These are phyloP conservation scores for Linderina pennispora DNA, from an alignment of 192 early-diverging fungal genomes.

Conservation along the genomic window DNA sequence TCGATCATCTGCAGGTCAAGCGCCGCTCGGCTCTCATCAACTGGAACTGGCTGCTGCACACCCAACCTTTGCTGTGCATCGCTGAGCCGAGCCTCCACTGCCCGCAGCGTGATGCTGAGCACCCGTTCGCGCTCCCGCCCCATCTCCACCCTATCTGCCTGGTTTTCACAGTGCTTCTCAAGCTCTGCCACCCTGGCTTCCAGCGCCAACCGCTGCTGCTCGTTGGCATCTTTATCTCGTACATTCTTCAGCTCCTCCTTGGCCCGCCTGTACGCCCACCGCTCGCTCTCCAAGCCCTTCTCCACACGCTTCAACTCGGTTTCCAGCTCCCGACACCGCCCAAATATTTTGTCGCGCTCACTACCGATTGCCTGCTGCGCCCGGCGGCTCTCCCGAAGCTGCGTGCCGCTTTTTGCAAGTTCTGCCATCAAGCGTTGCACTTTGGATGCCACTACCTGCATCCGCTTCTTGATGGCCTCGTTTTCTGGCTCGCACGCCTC, in stretches of 20 bases:
- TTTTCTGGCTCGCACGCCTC: not conserved
- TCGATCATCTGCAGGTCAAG: too few relatives aligned
- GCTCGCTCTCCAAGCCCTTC: constrained; percentile 1
- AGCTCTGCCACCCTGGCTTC: not conserved
- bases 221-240: constrained; percentile 6
- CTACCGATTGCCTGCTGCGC: not conserved
- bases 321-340: constrained; percentile 2
- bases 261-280: not conserved
- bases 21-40: too few relatives aligned
- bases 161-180: constrained; percentile 1
- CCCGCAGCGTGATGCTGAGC: constrained; percentile 10
- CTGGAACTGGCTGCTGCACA: too few relatives aligned
- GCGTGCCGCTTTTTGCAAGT: not conserved
- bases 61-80: constrained; percentile 6
- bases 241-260: not conserved
- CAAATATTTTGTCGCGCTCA: constrained; percentile 1
- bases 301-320: not conserved
- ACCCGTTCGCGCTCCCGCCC: constrained; percentile 14
- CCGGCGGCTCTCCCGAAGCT: constrained; percentile 2
- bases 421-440: not conserved
- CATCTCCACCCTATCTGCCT: not conserved
- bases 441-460: constrained; percentile 5
- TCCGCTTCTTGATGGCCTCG: not conserved
- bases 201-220: constrained; percentile 1
- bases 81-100: constrained; percentile 14